Evolutionary conservation across 345 rosid genomes (phyloP).

Genomic region (Brassica juncea): DNA sequence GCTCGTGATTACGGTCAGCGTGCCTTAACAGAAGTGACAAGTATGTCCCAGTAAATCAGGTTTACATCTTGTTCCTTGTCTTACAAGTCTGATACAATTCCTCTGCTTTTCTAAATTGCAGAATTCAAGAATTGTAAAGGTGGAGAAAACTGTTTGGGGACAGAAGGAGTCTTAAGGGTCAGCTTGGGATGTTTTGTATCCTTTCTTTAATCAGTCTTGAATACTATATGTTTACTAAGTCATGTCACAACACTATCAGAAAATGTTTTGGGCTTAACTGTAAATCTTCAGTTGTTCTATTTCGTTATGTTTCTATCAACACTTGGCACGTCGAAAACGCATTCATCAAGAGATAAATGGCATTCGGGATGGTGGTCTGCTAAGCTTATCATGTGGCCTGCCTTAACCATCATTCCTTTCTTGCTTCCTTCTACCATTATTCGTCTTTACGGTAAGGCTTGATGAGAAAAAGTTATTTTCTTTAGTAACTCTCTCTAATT

Average conservation of each 20-base stretch:
- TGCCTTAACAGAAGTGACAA: slow-evolving; percentile 64
- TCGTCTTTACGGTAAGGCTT: slow-evolving; percentile 72
- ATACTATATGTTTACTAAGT: not conserved
- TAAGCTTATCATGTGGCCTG: slow-evolving; percentile 67
- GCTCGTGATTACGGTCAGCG: slow-evolving; percentile 78
- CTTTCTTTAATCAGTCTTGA: slow-evolving; percentile 43
- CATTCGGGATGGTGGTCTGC: slow-evolving; percentile 96
- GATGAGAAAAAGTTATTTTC: not conserved
- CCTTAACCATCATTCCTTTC: slow-evolving; percentile 63
- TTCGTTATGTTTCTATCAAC: slow-evolving; percentile 78
- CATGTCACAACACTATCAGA: not conserved
- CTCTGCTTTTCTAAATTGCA: slow-evolving; percentile 38
- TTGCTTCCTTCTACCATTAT: slow-evolving; percentile 68
- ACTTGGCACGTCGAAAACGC: slow-evolving; percentile 61
- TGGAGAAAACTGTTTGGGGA: slow-evolving; percentile 77
- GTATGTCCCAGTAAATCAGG: slow-evolving; percentile 44
- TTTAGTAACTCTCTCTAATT: not conserved
- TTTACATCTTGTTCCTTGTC: slow-evolving; percentile 3
- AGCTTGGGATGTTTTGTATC: slow-evolving; percentile 99
- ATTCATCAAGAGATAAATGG: slow-evolving; percentile 70
- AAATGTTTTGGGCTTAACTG: slow-evolving; percentile 42
- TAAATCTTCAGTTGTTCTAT: slow-evolving; percentile 54
- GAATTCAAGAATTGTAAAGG: slow-evolving; percentile 72
- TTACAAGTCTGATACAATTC: slow-evolving; percentile 18
- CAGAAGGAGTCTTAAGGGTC: slow-evolving; percentile 89